phyloP scores from a whole-genome alignment of 768 basidiomycete species.

The Russula emetica region DNA sequence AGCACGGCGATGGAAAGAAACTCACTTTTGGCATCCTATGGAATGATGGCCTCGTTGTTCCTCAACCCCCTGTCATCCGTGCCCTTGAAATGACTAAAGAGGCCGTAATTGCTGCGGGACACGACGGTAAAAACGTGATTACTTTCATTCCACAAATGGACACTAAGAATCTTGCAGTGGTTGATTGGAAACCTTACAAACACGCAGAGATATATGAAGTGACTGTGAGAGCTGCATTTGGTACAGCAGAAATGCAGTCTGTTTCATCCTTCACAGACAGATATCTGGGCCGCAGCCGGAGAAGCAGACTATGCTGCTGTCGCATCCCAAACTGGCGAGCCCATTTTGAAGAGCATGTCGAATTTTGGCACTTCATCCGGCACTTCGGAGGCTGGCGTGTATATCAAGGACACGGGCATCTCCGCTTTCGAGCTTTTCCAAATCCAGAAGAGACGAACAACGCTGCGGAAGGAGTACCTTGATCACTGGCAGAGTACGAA shows the following conservation, averaged over 20 bases:
- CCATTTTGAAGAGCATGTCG: constrained; percentile 25
- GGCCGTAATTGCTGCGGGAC: constrained; percentile 47
- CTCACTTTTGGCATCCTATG: constrained; percentile 36
- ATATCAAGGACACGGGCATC: constrained; percentile 9
- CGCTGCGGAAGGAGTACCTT: constrained; percentile 43
- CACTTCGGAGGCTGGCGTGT: background rate
- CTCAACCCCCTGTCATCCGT: constrained; percentile 50
- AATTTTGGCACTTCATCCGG: background rate
- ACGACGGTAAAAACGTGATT: constrained; percentile 38
- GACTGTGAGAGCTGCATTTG: constrained; percentile 26
- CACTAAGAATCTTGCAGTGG: constrained; percentile 30
- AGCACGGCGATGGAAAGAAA: constrained; percentile 50
- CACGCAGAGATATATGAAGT: constrained; percentile 33
- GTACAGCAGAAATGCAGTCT: background rate
- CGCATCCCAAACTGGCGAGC: constrained; percentile 25
- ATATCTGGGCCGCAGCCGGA: constrained; percentile 26
- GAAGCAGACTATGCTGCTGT: constrained; percentile 6
- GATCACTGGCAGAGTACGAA: constrained; percentile 48
- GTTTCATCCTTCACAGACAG: constrained; percentile 7
- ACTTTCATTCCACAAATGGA: background rate
- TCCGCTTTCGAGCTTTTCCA: constrained; percentile 42
- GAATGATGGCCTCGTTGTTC: constrained; percentile 46
- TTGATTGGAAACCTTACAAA: constrained; percentile 36
- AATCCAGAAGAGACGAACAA: constrained; percentile 41
- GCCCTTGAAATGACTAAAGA: constrained; percentile 47